Evolutionary conservation across 495 filamentous ascomycete species (phyloP), one percentile per base, ranked within the genome.

Genomic region (Penicillium manginii): DNA sequence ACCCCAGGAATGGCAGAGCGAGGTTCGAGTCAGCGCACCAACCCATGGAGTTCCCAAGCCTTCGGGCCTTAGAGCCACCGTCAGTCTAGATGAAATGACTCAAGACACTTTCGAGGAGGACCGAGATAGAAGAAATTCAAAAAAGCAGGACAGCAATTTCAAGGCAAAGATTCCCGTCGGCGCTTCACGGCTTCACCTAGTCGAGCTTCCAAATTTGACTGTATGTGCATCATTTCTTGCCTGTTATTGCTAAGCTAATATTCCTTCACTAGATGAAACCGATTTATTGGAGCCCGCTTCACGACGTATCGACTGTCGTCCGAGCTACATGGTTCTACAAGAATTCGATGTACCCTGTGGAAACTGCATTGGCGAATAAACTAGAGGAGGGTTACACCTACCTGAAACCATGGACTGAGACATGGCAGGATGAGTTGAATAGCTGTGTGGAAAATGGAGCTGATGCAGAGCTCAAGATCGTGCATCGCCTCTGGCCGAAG

Each of bases 291-390:
- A 92, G 87, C 33, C 93, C 94, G n/a, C 82, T 97, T 19, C 90
- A 96, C 61, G 94, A 98, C 66, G 83, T 96, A 15, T 88, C 91
- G 9, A 78, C 81, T 10, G 93, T 97, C 8, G 75, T 90, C 65
- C 84, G 94, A 40, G 92, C 90, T 1, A 98, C 94, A 0, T 98
- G 94, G 94, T 98, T 98, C 67, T 98, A 97, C 71, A 88, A 87
- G 67, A 92, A 97, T 66, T 92, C 91, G 3, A 96, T 97, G 91
- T 75, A 88, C 26, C 94, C 94, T 2, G 86, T 98, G 9, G 91
- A 96, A 63, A 83, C 90, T 4, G 80, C 85, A n/a, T 87, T 96
- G 37, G 93, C 94, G 29, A 98, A 97, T 68, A 90, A 91, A 67
- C 81, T 98, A 0, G 94, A 98, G 63, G 83, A 84, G 26, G 94